Base-by-base conservation (phyloP, 2,329 filamentous ascomycete species). In the Colletotrichum tabaci region DNA sequence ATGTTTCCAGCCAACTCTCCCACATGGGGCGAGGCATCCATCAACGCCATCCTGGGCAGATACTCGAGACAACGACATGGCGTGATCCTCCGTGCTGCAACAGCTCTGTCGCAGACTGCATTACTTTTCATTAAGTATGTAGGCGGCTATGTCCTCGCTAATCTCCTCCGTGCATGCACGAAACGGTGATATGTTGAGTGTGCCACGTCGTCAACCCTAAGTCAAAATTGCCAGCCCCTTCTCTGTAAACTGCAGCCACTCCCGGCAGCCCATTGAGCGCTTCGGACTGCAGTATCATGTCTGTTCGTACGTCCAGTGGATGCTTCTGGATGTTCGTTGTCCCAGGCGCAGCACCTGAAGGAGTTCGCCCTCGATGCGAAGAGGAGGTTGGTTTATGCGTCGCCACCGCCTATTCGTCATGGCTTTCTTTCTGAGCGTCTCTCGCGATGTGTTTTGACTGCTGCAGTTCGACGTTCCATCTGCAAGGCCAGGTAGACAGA, bases 391-490 rank as follows among this genome's bases (percentile, higher is more conserved):
- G 64, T 35, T 38, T 7, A 44, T n/a, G 18, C 23, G 9, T 47
- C 23, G 49, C 38, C 52, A 65, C 62, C 10, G 26, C 67, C 46
- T 40, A 60, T 55, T 47, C 40, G 15, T 47, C 38, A 15, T 42
- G 10, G 5, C n/a, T 23, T 26, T 21, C n/a, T 53, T 50, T 30
- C 23, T 21, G 18, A 21, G 26, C 13, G 42, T n/a, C 64, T 61
- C 35, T 40, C 35, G 13, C 40, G n/a, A 26, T 46, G 38, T 60
- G 47, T 68, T 71, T 44, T 53, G 40, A 60, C 47, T 68, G 46
- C 65, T 68, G 65, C 65, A 64, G 38, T 46, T 42, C 53, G 50
- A 13, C 15, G 52, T 71, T 47, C 40, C 65, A 64, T 38, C 68
- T 63, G 40, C 21, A 44, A 60, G 58, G 40, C 18, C 30, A 23